A percentile compares a stretch with the other conserved stretches of the same genome.
Evolutionary conservation across 805 yeast species (phyloP).

Genomic region (Ogataea ganodermae): DNA sequence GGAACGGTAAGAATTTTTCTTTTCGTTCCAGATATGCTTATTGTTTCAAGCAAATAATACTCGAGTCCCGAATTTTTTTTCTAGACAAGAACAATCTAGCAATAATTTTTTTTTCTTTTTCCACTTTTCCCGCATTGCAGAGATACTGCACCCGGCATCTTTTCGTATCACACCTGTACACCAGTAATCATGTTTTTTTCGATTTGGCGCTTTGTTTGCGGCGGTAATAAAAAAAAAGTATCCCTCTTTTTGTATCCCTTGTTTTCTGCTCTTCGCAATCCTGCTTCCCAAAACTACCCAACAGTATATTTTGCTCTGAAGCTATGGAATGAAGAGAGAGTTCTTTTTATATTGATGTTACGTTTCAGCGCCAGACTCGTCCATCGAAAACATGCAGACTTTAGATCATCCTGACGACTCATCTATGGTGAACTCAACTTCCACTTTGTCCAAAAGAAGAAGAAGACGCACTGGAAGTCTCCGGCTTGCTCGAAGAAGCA

Average conservation of each 20-base stretch:
- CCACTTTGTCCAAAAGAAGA: slow-evolving; percentile 16
- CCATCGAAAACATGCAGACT: slow-evolving; percentile 4
- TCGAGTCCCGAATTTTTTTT: neutral
- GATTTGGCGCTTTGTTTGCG: neutral
- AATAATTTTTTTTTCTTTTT: slow-evolving; percentile 1
- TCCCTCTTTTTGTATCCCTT: slow-evolving; percentile 7
- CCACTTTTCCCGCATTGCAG: neutral
- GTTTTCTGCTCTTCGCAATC: neutral
- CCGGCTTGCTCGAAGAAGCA: slow-evolving; percentile 12
- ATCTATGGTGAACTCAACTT: slow-evolving; percentile 19
- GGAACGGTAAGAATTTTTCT: neutral
- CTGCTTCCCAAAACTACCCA: neutral
- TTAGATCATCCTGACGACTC: slow-evolving; percentile 11
- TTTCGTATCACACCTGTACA: too few relatives aligned
- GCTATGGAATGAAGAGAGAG: neutral
- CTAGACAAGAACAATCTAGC: slow-evolving; percentile 3
- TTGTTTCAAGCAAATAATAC: neutral
- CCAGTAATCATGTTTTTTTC: too few relatives aligned
- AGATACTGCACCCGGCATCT: too few relatives aligned
- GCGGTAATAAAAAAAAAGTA: neutral
- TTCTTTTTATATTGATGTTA: neutral
- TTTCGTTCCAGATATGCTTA: neutral
- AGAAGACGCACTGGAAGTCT: slow-evolving; percentile 22
- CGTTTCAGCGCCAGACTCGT: neutral
- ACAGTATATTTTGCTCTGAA: too few relatives aligned